Conservation (phyloP, 208 protist genomes). For the Acanthamoeba sp. region DNA sequence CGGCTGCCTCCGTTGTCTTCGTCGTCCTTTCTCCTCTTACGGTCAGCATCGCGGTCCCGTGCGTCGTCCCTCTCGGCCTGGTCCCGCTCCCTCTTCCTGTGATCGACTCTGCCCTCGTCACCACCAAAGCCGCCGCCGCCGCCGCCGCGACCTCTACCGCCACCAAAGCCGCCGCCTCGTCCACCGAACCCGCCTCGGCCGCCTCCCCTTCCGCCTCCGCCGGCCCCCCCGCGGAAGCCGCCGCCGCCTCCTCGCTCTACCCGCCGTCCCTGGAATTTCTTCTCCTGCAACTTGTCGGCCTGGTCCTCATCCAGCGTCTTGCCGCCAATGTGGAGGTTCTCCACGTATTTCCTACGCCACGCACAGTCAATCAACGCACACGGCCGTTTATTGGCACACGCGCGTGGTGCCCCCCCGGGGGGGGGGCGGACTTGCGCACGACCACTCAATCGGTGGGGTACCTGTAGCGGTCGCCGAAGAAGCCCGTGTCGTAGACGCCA, state of each 20-base stretch:
- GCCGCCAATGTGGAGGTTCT: background rate
- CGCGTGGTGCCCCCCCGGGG: too few species aligned
- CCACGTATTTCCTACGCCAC: background rate
- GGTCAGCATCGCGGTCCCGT: background rate
- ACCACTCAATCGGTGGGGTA: background rate
- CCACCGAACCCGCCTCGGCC: background rate
- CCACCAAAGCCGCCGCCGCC: background rate
- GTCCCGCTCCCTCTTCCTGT: background rate
- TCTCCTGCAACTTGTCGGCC: constrained; percentile 33
- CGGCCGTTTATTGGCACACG: background rate
- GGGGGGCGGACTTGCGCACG: too few species aligned
- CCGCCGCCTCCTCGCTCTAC: background rate
- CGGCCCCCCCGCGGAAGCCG: background rate
- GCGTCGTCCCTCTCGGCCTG: background rate
- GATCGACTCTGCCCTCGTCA: background rate
- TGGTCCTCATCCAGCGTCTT: constrained; percentile 20
- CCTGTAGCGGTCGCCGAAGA: constrained; percentile 52
- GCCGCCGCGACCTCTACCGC: background rate
- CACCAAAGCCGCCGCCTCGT: background rate
- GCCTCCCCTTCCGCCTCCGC: background rate
- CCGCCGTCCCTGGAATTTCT: background rate
- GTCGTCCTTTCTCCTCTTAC: background rate
- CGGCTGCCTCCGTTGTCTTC: background rate
- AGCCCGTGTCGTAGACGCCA: constrained; percentile 45
- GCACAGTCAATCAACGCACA: too few species aligned